Base-by-base conservation (phyloP, 768 basidiomycete species). In the Mycena floridula region DNA sequence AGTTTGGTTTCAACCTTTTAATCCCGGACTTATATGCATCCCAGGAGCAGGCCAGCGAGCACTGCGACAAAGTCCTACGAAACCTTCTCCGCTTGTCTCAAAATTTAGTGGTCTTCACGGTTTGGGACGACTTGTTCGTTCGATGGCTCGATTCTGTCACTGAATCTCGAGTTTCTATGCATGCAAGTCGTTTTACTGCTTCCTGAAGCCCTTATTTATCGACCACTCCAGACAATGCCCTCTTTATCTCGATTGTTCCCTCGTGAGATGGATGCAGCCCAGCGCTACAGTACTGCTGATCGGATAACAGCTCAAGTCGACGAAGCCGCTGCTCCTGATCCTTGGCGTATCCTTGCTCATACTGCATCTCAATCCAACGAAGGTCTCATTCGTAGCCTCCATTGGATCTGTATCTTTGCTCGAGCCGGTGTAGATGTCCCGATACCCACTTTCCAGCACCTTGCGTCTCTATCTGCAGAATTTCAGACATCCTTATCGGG, bases 361-460 rank as follows among this genome's bases (percentile, higher is more conserved):
- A 57, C 67, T 15, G 77, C 78, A 0, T 62, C 60, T 2, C 59
- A 67, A 45, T 69, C 68, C 25, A 49, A 56, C 32, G 61, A 68
- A 6, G 73, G 75, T 15, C 65, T 81, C 32, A 54, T 62, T 18
- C 68, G 64, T 25, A 70, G 74, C 28, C 57, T 87, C 26, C 64
- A 66, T 36, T 85, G 82, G 79, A 69, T 89, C 16, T 69, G 70
- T 35, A 60, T 81, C 35, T 68, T 86, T 52, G 72, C 82, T 20
- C 66, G 68, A 39, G 84, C 85, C 6, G 85, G 82, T 2, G 71
- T 86, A 22, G 77, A 82, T 28, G 69, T 89, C 25, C 73, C 85
- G 2, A 61, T 72, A 5, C 44, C 65, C 3, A 70, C 70, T 4
- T 79, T 81, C 52, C 58, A 63, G 22, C 72, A 72, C 27, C 73